phyloP scores from a whole-genome alignment of 169 alveolate species.

The Pseudocohnilembus persalinus region DNA sequence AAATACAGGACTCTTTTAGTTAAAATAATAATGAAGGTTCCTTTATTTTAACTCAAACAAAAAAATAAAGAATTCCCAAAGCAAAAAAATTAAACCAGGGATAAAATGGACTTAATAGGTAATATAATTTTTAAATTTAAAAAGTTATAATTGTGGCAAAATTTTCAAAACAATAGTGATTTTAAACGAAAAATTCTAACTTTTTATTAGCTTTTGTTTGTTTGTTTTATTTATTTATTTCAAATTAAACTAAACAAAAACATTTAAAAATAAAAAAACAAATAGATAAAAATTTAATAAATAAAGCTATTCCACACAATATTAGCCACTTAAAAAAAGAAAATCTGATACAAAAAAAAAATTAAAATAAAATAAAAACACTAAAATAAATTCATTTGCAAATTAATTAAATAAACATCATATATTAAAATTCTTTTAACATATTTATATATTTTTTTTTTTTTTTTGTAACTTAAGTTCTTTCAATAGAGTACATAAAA shows the following conservation, averaged over 20 bases:
- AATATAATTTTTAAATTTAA: background rate
- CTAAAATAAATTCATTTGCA: no score
- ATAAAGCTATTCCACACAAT: no score
- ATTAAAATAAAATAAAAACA: no score
- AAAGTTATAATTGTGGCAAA: background rate
- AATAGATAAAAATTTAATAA: no score
- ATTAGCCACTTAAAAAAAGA: no score
- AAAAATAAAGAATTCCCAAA: constrained; percentile 13
- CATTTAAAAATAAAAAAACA: background rate
- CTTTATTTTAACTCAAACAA: constrained; percentile 2
- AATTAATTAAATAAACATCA: no score
- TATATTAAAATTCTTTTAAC: no score
- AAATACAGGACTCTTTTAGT: background rate
- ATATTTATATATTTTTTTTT: background rate
- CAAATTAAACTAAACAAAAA: background rate
- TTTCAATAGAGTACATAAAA: constrained; percentile 1
- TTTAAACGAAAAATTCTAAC: no score
- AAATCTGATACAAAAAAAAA: no score
- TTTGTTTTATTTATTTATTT: no score
- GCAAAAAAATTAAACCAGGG: constrained; percentile 11
- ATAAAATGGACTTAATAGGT: background rate
- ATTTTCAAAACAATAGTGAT: no score
- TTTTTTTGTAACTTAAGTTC: background rate
- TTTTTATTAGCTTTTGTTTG: no score
- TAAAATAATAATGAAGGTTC: constrained; percentile 6